A percentile compares a stretch with the other conserved stretches of the same genome.
phyloP scores from a whole-genome alignment of 2,329 filamentous ascomycete species.

The Albifimbria verrucaria region DNA sequence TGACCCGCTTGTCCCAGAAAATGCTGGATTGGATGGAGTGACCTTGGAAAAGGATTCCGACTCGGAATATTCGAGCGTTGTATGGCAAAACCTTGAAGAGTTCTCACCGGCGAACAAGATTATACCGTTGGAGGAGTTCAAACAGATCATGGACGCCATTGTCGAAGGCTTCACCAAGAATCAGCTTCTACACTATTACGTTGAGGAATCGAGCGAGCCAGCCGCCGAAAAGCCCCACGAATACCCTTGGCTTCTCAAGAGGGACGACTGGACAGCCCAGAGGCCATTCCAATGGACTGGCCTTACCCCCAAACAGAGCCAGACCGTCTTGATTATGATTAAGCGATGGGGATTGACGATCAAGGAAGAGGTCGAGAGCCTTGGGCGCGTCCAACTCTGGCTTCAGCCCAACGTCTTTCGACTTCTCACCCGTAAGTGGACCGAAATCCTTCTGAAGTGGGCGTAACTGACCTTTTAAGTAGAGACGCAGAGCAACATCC shows the following conservation, averaged over 20 bases:
- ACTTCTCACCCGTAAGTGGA: slow-evolving; percentile 42
- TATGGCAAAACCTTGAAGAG: slow-evolving; percentile 44
- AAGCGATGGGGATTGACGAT: slow-evolving; percentile 49
- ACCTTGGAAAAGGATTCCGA: slow-evolving; percentile 22
- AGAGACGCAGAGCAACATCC: slow-evolving; percentile 15
- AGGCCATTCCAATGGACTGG: slow-evolving; percentile 10
- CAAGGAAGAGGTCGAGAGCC: slow-evolving; percentile 38
- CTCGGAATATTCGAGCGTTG: slow-evolving; percentile 27
- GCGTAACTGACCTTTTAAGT: background rate
- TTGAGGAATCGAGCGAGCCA: slow-evolving; percentile 3
- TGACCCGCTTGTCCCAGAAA: slow-evolving; percentile 10
- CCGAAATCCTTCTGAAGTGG: background rate
- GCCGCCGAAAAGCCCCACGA: slow-evolving; percentile 2
- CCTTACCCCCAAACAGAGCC: slow-evolving; percentile 33
- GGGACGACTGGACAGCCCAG: slow-evolving; percentile 40
- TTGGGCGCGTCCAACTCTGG: slow-evolving; percentile 38
- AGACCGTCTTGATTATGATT: slow-evolving; percentile 42
- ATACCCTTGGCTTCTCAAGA: slow-evolving; percentile 40
- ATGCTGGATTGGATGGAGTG: slow-evolving; percentile 28
- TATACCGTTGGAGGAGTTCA: slow-evolving; percentile 38
- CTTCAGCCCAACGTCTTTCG: slow-evolving; percentile 38
- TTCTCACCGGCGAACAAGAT: slow-evolving; percentile 39
- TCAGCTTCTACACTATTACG: slow-evolving; percentile 44
- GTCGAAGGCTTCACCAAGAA: slow-evolving; percentile 41
- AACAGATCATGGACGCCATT: slow-evolving; percentile 34